Evolutionary conservation across 2,329 filamentous ascomycete genomes (phyloP).

Genomic region (Aspergillus versicolor): DNA sequence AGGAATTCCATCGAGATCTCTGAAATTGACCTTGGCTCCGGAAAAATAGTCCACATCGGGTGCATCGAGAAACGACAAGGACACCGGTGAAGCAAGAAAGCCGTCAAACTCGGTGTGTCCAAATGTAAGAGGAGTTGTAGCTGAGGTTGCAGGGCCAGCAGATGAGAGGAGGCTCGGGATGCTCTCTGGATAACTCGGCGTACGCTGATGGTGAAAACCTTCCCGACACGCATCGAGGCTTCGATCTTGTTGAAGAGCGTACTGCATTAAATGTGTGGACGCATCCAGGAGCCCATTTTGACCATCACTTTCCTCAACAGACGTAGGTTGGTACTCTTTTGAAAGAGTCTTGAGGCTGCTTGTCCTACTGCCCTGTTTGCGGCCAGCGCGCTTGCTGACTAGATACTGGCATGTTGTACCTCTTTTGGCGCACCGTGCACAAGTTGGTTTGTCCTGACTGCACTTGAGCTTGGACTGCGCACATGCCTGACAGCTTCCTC

Average conservation of each 20-base stretch:
- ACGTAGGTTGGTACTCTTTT: not conserved
- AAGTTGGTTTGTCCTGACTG: conserved; percentile 10
- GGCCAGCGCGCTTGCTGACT: conserved; percentile 6
- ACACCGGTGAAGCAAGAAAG: not conserved
- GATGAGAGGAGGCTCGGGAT: conserved; percentile 1
- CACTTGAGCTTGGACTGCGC: conserved; percentile 10
- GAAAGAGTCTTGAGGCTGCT: not conserved
- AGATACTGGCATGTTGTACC: conserved; percentile 5
- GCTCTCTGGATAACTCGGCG: conserved; percentile 2
- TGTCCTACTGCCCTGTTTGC: conserved; percentile 6
- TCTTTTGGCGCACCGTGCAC: conserved; percentile 5
- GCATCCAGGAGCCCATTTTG: not conserved
- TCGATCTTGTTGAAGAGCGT: conserved; percentile 7
- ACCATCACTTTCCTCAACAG: not conserved
- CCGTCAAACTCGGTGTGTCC: not conserved
- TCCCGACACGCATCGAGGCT: not conserved
- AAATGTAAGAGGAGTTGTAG: not conserved
- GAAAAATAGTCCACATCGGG: not conserved
- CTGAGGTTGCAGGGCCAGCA: not conserved
- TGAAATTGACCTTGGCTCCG: not conserved
- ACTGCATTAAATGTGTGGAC: not conserved
- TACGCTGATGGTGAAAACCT: not conserved
- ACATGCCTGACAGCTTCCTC: conserved; percentile 8
- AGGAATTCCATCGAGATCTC: not conserved
- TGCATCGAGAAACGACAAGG: not conserved